These are phyloP conservation scores for Pneumocystis wakefieldiae DNA, from an alignment of 1,139 yeast species.

Conservation along the genomic window DNA sequence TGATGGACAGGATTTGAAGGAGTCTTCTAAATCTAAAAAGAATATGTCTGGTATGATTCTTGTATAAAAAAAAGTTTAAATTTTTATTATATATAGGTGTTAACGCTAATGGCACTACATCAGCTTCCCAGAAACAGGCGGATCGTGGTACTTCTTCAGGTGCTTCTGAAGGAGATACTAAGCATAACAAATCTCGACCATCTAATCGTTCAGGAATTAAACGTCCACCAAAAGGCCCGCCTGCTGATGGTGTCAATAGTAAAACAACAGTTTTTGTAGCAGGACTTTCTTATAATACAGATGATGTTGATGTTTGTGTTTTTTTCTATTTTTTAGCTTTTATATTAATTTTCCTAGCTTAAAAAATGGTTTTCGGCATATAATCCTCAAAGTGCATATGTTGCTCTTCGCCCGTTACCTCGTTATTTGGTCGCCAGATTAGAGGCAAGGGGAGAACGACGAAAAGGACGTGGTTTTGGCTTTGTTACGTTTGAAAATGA, in stretches of 20 bases:
- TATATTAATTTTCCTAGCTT: constrained; percentile 10
- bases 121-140: constrained; percentile 26
- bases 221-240: constrained; percentile 12
- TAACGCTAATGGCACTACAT: constrained; percentile 13
- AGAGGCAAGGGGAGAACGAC: constrained; percentile 20
- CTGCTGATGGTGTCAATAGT: constrained; percentile 23
- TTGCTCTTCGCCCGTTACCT: constrained; percentile 23
- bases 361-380: constrained; percentile 24
- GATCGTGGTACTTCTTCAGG: constrained; percentile 14
- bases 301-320: constrained; percentile 19
- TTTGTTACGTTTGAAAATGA: constrained; percentile 37
- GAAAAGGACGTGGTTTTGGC: constrained; percentile 33
- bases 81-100: neutral
- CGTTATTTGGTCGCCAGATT: constrained; percentile 32
- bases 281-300: constrained; percentile 28
- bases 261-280: constrained; percentile 40
- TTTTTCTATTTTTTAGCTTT: constrained; percentile 6
- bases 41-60: neutral
- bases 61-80: neutral
- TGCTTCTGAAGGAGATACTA: constrained; percentile 4
- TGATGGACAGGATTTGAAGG: neutral
- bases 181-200: neutral
- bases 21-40: neutral
- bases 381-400: constrained; percentile 21
- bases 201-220: neutral